Base-by-base conservation (phyloP, 129 eudicot species). In the Centrapalus pauciflorus region DNA sequence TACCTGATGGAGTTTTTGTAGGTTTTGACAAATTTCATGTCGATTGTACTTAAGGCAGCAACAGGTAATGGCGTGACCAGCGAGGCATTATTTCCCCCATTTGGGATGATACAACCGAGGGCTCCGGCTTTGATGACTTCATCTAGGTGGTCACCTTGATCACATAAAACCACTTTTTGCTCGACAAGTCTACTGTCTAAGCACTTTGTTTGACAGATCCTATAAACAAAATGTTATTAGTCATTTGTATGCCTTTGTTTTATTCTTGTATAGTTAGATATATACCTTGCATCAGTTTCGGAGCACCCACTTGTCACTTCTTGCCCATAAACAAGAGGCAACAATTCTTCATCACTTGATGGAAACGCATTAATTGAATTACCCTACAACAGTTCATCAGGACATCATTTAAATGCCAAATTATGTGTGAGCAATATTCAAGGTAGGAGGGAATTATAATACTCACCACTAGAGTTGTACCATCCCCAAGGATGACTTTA, bases 271-370 rank as follows among this genome's bases (percentile, higher is more conserved):
- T n/a, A n/a, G n/a, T n/a, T n/a, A n/a, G n/a, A n/a, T n/a, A n/a
- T n/a, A 28, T 69, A 79, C 85, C 13, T 29, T 17, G 85, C 83
- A 19, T 1, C 0, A 1, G 7, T 0, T 62, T 54, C 71, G 0
- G n/a, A 2, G 30, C 82, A 76, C 0, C 0, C 28, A 4, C 20
- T 63, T 27, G 94, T 25, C 30, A 32, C 83, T 38, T 65, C 62
- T 30, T 28, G 55, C 12, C 83, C 85, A 51, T 56, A 61, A 11
- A 76, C 67, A 51, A 87, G 28, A 59, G 83, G 79, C 34, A 64
- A n/a, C n/a, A n/a, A 65, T 3, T 34, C 26, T 38, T 19, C 19
- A 11, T 70, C 68, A 3, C 73, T 79, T 58, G 76, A 67, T 4
- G 27, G 58, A 51, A 78, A 72, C 10, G 77, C 21, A 26, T 81